Conservation (phyloP, 768 basidiomycete genomes). For the Leccinum rimulosum region DNA sequence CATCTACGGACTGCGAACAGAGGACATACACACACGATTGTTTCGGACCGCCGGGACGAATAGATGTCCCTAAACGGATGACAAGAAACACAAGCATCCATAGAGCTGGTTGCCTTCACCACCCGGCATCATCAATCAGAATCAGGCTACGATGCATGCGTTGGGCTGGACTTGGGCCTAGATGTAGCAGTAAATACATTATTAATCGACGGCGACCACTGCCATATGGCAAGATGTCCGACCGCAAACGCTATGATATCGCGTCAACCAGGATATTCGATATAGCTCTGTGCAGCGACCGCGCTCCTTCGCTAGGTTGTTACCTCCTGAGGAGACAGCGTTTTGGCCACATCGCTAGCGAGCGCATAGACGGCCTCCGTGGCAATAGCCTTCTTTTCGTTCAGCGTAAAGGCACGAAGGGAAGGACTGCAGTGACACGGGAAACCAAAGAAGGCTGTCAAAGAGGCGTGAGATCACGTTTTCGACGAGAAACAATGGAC, state of each 20-base stretch:
- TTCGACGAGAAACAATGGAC: constrained; percentile 26
- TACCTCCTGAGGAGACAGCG: constrained; percentile 53
- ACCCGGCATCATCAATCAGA: not conserved
- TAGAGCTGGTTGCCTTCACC: not conserved
- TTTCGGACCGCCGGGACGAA: not conserved
- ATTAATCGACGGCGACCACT: not conserved
- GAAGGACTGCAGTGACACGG: constrained; percentile 75
- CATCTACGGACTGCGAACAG: too few relatives aligned
- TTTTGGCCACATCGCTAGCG: constrained; percentile 47
- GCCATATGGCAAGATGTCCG: constrained; percentile 2
- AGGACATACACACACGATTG: too few relatives aligned
- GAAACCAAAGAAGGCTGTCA: constrained; percentile 69
- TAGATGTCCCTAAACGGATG: not conserved
- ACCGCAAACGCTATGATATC: constrained; percentile 29
- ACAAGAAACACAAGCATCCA: not conserved
- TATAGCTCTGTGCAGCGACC: constrained; percentile 75
- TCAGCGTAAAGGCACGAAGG: constrained; percentile 76
- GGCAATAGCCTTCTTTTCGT: constrained; percentile 74
- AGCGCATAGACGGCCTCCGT: constrained; percentile 67
- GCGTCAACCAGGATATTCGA: constrained; percentile 68
- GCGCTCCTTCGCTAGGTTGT: constrained; percentile 69
- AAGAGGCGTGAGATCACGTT: constrained; percentile 21
- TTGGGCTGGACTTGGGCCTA: constrained; percentile 11
- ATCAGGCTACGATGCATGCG: not conserved
- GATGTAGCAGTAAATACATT: constrained; percentile 18